Percentiles rank a stretch among this genome's conserved stretches.
These are phyloP conservation scores for Ramalina peruviana DNA, from an alignment of 495 filamentous ascomycete species.

Conservation along the genomic window DNA sequence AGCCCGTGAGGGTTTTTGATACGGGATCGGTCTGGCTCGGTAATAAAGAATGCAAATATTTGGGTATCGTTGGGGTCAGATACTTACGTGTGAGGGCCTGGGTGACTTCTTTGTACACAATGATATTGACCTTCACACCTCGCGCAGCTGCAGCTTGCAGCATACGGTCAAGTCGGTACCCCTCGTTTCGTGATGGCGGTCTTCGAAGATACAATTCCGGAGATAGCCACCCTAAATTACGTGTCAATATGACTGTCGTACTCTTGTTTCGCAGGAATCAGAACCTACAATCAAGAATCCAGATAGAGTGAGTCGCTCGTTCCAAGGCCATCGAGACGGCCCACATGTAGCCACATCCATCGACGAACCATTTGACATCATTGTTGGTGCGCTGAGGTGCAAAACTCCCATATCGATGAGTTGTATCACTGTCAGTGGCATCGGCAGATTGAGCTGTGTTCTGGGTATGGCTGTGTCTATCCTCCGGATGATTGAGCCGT, in stretches of 20 bases:
- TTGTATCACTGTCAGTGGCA: constrained; percentile 26
- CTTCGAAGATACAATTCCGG: constrained; percentile 82
- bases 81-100: constrained; percentile 74
- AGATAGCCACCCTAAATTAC: constrained; percentile 55
- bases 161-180: constrained; percentile 84
- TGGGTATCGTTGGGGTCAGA: constrained; percentile 25
- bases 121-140: constrained; percentile 76
- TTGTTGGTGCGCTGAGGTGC: constrained; percentile 52
- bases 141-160: constrained; percentile 74
- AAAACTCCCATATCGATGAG: constrained; percentile 72
- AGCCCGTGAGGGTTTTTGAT: constrained; percentile 18
- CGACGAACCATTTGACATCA: constrained; percentile 81
- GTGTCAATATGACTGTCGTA: background rate
- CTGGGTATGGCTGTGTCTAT: constrained; percentile 36
- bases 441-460: constrained; percentile 33
- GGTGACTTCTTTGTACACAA: constrained; percentile 92
- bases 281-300: constrained; percentile 71
- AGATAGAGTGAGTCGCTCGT: constrained; percentile 70
- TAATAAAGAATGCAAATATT: constrained; percentile 29
- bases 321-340: constrained; percentile 77
- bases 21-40: constrained; percentile 24
- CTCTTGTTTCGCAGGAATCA: background rate
- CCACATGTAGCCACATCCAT: constrained; percentile 85
- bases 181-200: constrained; percentile 66
- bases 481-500: constrained; percentile 21